Conservation (phyloP, 371 early-diverging fungal species). For the Synchytrium microbalum region DNA sequence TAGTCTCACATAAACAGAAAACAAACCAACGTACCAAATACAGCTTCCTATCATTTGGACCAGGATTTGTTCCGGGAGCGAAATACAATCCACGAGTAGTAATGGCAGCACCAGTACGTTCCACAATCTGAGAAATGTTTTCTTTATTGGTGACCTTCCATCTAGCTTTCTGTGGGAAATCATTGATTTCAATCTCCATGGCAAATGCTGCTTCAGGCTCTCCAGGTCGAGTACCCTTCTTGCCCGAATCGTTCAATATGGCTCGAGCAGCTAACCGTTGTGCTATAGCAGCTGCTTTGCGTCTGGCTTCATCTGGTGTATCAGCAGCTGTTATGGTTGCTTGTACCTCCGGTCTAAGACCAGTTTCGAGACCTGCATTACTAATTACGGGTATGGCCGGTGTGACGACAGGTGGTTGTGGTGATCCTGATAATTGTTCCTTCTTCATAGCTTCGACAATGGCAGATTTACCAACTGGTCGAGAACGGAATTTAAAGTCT, state of each 20-base stretch:
- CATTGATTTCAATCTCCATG: conserved; percentile 91
- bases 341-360: conserved; percentile 8
- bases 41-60: conserved; percentile 74
- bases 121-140: conserved; percentile 81
- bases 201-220: conserved; percentile 16
- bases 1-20: too few species aligned
- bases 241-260: neutral
- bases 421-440: conserved; percentile 9
- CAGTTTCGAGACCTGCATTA: conserved; percentile 21
- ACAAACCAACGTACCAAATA: conserved; percentile 47
- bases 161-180: conserved; percentile 93
- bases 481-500: conserved; percentile 22
- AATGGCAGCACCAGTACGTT: conserved; percentile 87
- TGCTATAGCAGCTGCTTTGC: neutral
- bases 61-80: conserved; percentile 71
- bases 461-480: conserved; percentile 18
- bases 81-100: conserved; percentile 88
- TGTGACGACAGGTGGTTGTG: conserved; percentile 13
- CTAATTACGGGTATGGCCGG: conserved; percentile 44
- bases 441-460: conserved; percentile 17
- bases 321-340: conserved; percentile 42
- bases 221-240: neutral
- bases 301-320: conserved; percentile 14
- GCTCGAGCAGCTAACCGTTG: neutral
- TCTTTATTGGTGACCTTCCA: conserved; percentile 95